Evolutionary conservation across 73 alveolate genomes (phyloP).

Genomic region (Paramecium sexaurelia): DNA sequence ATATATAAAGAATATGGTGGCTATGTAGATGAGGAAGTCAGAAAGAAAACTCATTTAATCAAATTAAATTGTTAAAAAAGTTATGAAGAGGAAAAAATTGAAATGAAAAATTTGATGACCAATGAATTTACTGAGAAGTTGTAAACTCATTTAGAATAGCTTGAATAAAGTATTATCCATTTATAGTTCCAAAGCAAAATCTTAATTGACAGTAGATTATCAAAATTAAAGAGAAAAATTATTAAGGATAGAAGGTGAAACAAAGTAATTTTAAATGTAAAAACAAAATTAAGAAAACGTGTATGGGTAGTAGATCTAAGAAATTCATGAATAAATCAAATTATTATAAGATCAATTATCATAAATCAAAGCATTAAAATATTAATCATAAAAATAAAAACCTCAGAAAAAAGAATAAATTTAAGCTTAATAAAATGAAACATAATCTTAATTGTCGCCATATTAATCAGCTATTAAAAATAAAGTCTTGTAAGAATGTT

Average conservation of each 20-base stretch:
- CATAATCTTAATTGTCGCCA: neutral
- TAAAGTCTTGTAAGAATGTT: neutral
- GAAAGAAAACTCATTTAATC: neutral
- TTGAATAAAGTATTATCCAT: constrained; percentile 12
- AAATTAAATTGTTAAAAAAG: constrained; percentile 17
- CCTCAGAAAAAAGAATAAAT: neutral
- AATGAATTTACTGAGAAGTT: constrained; percentile 11
- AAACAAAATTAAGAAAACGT: constrained; percentile 7
- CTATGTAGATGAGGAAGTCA: constrained; percentile 20
- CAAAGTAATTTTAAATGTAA: neutral
- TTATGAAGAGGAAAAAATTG: neutral
- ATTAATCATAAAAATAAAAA: neutral
- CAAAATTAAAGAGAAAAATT: constrained; percentile 2
- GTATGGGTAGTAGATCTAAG: neutral
- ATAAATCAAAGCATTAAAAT: neutral
- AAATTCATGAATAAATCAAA: neutral
- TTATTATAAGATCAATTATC: neutral
- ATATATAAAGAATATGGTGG: neutral
- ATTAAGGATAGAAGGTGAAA: neutral
- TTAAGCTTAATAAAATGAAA: neutral
- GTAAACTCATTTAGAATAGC: neutral
- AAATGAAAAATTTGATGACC: neutral
- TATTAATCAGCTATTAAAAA: neutral
- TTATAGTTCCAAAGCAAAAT: neutral
- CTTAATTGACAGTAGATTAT: neutral